These are phyloP conservation scores for Acer negundo DNA, from an alignment of 345 rosid genomes.

Conservation along the genomic window DNA sequence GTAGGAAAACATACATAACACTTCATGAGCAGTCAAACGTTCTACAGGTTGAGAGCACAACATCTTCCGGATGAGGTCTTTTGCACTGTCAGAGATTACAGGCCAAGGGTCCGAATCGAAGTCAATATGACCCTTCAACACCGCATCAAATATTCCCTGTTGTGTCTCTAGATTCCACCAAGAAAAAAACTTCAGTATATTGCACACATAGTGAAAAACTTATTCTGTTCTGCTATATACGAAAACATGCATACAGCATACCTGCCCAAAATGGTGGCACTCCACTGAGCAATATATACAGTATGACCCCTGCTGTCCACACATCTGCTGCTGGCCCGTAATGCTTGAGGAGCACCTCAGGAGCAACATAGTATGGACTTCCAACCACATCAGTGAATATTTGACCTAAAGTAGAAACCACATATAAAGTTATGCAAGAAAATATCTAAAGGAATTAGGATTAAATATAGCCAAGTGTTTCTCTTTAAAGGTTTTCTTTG, in stretches of 20 bases:
- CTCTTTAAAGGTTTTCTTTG: neutral
- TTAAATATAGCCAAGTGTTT: conserved; percentile 2
- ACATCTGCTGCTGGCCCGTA: conserved; percentile 98
- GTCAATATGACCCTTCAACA: conserved; percentile 89
- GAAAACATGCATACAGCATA: conserved; percentile 52
- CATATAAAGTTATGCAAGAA: conserved; percentile 16
- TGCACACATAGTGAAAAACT: conserved; percentile 17
- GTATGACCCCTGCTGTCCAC: conserved; percentile 97
- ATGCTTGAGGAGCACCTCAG: conserved; percentile 91
- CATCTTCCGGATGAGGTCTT: conserved; percentile 85
- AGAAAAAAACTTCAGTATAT: conserved; percentile 20
- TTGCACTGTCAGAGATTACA: conserved; percentile 82
- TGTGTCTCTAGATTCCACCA: conserved; percentile 67
- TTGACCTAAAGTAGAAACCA: conserved; percentile 58
- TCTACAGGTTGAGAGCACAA: conserved; percentile 74
- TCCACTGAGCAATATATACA: conserved; percentile 93
- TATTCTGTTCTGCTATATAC: neutral
- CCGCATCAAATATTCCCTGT: conserved; percentile 98
- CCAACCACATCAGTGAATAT: conserved; percentile 94
- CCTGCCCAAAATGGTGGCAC: conserved; percentile 99
- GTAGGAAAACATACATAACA: conserved; percentile 65
- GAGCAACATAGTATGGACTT: conserved; percentile 97
- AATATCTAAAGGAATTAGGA: neutral
- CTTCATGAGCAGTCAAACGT: conserved; percentile 95
- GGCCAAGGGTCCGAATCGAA: conserved; percentile 99